Evolutionary conservation across 345 rosid genomes (phyloP), one percentile per base, ranked within the genome.

Genomic region (Lepidium africanum): DNA sequence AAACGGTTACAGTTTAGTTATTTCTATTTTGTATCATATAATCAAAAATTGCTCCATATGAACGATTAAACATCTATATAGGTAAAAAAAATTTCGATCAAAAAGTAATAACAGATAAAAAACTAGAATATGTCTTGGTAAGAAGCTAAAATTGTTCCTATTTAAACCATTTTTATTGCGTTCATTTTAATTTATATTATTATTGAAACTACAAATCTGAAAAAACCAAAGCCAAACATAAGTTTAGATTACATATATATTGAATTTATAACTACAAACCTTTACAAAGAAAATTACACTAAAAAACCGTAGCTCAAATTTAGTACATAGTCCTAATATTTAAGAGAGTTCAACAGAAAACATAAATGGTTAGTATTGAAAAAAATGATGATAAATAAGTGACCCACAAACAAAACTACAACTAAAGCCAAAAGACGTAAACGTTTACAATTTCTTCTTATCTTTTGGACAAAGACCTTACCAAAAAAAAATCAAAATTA

Each of bases 391-490:
- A 72, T 55, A 65, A 55, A 40, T 14, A 70, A 36, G 48, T 62
- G 75, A 53, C 75, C 63, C 55, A 52, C 58, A 37, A 45, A 33
- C 57, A 37, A 45, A 33, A 32, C 32, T 37, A 48, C 50, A 37
- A 63, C 55, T 7, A 64, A 48, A 47, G 40, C 43, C 58, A 72
- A 56, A 55, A 56, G 69, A 64, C 41, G 30, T 32, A 30, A n/a
- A 65, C 46, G 30, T 59, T 59, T 48, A 19, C 21, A 48, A 52
- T 35, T 62, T 62, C 16, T 63, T 71, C 64, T 63, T 66, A 73
- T 71, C 75, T 66, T 52, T 40, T 19, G 1, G 71, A 58, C 21
- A 72, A 72, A 57, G 76, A 73, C 77, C 21, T 53, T 21, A 19
- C 63, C 32, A 37, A 15, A 38, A 48, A 7, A 50, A 35, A 46